Evolutionary conservation across 2,329 filamentous ascomycete species (phyloP), one percentile per base, ranked within the genome.

Genomic region (Phialemonium atrogriseum): DNA sequence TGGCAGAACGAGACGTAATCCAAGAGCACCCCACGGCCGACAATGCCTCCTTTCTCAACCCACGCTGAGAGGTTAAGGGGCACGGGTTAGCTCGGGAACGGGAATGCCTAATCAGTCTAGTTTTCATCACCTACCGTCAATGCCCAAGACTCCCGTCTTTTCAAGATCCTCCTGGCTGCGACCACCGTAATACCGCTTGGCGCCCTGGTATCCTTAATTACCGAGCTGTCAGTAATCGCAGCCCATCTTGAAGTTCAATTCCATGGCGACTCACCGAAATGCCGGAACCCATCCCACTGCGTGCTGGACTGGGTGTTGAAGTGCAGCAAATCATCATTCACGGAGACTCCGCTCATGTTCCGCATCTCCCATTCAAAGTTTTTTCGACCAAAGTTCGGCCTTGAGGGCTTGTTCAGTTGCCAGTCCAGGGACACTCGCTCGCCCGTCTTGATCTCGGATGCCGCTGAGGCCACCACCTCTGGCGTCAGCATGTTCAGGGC

Each of bases 401-500:
- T 28, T 28, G 11, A 28, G 21, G 17, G 10, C 26, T 32, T 49
- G 39, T 62, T 55, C n/a, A 64, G 48, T 8, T 50, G 47, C 48
- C 59, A 60, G 47, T 60, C 56, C 4, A 60, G 46, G 0, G 51
- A 52, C 1, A 59, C 42, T 11, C 56, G 54, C 10, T 51, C 44
- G 18, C 58, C 61, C 5, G 51, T 54, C 26, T 56, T 54, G 39
- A 70, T 68, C 41, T 69, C 64, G 12, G 52, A 48, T 1, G 63
- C 55, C 0, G 64, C 64, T 6, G 51, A 47, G 7, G 51, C 51
- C 13, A 65, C 55, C 9, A 54, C 55, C n/a, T 54, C 47, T 0
- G 64, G 58, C 0, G 65, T 70, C 27, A 70, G 56, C 5, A 67
- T 52, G 44, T 70, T 70, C 5, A 71, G 54, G 34, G 62, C 65